Percentiles rank a stretch among this genome's conserved stretches.
phyloP scores from a whole-genome alignment of 2,329 filamentous ascomycete species.

The Berkeleyomyces basicola region DNA sequence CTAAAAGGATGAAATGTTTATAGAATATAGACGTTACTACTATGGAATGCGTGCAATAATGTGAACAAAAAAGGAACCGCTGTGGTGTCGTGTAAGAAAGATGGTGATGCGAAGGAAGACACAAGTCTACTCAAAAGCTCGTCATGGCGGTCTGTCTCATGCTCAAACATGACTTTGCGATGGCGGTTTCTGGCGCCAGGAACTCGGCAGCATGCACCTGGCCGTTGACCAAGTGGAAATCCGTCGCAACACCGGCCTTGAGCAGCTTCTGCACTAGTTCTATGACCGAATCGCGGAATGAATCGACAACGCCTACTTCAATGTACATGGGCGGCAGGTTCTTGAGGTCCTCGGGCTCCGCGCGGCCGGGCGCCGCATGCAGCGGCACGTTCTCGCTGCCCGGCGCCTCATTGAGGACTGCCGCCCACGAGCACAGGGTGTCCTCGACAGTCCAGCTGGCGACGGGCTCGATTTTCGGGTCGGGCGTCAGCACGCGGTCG shows the following conservation, averaged over 20 bases:
- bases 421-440: constrained; percentile 17
- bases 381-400: constrained; percentile 13
- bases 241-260: constrained; percentile 21
- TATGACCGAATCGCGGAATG: constrained; percentile 23
- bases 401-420: constrained; percentile 12
- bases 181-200: constrained; percentile 2
- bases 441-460: constrained; percentile 15
- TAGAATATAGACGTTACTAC: not conserved
- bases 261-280: constrained; percentile 21
- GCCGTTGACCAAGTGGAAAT: constrained; percentile 26
- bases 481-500: constrained; percentile 17
- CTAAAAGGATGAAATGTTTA: not conserved
- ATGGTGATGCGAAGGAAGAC: not conserved
- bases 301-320: constrained; percentile 23
- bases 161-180: not conserved
- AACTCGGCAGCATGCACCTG: constrained; percentile 20
- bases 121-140: not conserved
- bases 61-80: not conserved
- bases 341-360: constrained; percentile 13
- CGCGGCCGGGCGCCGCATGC: constrained; percentile 17
- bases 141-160: not conserved
- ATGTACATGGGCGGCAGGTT: constrained; percentile 24
- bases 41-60: not conserved
- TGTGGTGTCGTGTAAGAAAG: not conserved
- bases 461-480: constrained; percentile 4